A percentile compares a stretch with the other conserved stretches of the same genome.
These are phyloP conservation scores for Petasospora rhodanensis DNA, from an alignment of 1,139 yeast species.

Conservation along the genomic window DNA sequence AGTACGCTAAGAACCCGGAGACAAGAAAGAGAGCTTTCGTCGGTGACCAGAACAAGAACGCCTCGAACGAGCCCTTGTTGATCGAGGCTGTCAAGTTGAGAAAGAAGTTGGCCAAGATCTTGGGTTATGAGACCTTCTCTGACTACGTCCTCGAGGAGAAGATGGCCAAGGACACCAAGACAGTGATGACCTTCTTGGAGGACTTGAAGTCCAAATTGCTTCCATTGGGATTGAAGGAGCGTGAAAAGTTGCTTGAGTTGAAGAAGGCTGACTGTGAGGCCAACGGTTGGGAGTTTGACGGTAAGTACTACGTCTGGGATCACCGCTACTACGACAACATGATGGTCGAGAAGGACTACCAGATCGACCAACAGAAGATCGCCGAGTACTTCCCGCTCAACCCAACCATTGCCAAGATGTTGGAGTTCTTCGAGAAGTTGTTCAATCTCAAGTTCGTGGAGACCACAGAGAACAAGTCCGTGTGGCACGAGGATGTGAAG, in stretches of 20 bases:
- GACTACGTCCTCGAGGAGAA: slow-evolving; percentile 68
- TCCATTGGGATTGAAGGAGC: slow-evolving; percentile 56
- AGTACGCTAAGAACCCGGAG: slow-evolving; percentile 56
- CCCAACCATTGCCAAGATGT: slow-evolving; percentile 62
- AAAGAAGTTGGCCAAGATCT: slow-evolving; percentile 52
- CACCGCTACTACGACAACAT: slow-evolving; percentile 59
- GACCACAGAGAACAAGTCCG: slow-evolving; percentile 33
- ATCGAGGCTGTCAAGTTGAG: slow-evolving; percentile 57
- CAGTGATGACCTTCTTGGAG: slow-evolving; percentile 54
- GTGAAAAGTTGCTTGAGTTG: slow-evolving; percentile 42
- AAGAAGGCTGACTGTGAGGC: slow-evolving; percentile 49
- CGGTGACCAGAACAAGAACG: slow-evolving; percentile 64
- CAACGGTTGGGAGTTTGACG: slow-evolving; percentile 36
- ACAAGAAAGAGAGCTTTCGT: slow-evolving; percentile 63
- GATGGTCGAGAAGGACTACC: slow-evolving; percentile 59
- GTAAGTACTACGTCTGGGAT: slow-evolving; percentile 69
- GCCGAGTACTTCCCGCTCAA: slow-evolving; percentile 77
- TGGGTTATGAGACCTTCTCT: slow-evolving; percentile 67
- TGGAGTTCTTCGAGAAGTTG: slow-evolving; percentile 61
- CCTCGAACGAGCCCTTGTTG: slow-evolving; percentile 57
- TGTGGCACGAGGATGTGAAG: slow-evolving; percentile 79
- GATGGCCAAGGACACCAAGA: slow-evolving; percentile 68
- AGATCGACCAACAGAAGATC: slow-evolving; percentile 67
- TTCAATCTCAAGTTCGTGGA: slow-evolving; percentile 64
- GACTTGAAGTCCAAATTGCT: slow-evolving; percentile 56